phyloP scores from a whole-genome alignment of 345 rosid genomes.

The Heritiera littoralis region DNA sequence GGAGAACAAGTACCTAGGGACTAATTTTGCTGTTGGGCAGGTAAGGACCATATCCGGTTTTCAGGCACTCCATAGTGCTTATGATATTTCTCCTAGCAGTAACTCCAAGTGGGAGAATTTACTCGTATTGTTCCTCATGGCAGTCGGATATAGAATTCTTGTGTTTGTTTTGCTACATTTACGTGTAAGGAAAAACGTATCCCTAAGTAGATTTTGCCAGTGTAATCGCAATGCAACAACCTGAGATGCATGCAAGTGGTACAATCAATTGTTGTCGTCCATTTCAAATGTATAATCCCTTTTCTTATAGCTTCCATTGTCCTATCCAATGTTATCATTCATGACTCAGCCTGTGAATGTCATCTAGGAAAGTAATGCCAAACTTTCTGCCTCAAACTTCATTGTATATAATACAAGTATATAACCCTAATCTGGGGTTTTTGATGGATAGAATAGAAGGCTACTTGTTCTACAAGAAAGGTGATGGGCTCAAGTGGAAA shows the following conservation, averaged over 20 bases:
- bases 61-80: constrained; percentile 67
- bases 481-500: too few relatives aligned
- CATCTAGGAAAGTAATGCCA: background rate
- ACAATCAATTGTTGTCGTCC: background rate
- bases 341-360: background rate
- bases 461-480: too few relatives aligned
- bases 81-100: constrained; percentile 70
- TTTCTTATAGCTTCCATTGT: background rate
- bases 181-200: constrained; percentile 36
- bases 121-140: constrained; percentile 76
- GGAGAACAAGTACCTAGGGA: constrained; percentile 89
- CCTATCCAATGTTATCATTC: background rate
- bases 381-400: background rate
- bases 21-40: constrained; percentile 83
- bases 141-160: constrained; percentile 62
- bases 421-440: too few relatives aligned
- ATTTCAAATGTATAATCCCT: background rate
- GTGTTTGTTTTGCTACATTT: constrained; percentile 62
- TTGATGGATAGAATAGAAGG: too few relatives aligned
- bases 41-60: constrained; percentile 85
- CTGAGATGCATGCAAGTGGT: constrained; percentile 41
- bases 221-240: constrained; percentile 40
- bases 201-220: constrained; percentile 35
- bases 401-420: too few relatives aligned
- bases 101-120: constrained; percentile 89